Percentiles rank a stretch among this genome's conserved stretches.
phyloP scores from a whole-genome alignment of 202 grass and related monocot genomes.

The Brachypodium distachyon region DNA sequence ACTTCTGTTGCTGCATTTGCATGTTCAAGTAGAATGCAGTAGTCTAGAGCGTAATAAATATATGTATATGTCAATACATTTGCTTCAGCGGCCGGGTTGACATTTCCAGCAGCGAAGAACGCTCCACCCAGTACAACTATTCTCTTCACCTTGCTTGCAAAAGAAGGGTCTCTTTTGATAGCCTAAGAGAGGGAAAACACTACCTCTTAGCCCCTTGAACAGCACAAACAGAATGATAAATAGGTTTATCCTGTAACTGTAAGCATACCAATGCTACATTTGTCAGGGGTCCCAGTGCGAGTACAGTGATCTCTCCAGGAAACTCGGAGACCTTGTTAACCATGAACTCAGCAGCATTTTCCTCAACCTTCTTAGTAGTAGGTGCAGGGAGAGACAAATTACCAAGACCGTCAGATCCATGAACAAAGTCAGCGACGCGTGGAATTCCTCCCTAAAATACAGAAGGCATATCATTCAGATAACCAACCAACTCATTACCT shows the following conservation, averaged over 20 bases:
- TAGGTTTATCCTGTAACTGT: not conserved
- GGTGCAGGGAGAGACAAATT: slow-evolving; percentile 76
- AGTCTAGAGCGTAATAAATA: not conserved
- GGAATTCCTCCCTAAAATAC: slow-evolving; percentile 66
- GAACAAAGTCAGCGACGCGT: slow-evolving; percentile 60
- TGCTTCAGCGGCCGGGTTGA: slow-evolving; percentile 90
- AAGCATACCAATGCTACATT: slow-evolving; percentile 89
- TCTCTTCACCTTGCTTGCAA: slow-evolving; percentile 86
- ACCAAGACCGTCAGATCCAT: slow-evolving; percentile 91
- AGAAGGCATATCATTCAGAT: slow-evolving; percentile 1
- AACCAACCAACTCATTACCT: no score
- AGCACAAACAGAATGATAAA: not conserved
- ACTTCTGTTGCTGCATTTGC: not conserved
- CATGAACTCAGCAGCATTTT: slow-evolving; percentile 79
- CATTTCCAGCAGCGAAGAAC: slow-evolving; percentile 78
- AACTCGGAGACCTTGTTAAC: slow-evolving; percentile 74
- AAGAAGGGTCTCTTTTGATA: slow-evolving; percentile 68
- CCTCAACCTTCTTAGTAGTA: slow-evolving; percentile 45
- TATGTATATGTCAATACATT: slow-evolving; percentile 57
- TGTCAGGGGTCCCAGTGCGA: slow-evolving; percentile 84
- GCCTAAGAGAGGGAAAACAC: slow-evolving; percentile 40
- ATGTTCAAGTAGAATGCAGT: slow-evolving; percentile 1
- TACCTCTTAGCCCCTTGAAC: not conserved
- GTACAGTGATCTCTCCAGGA: slow-evolving; percentile 73
- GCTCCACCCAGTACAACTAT: slow-evolving; percentile 86